A percentile compares a stretch with the other conserved stretches of the same genome.
Evolutionary conservation across 1,284 basidiomycete genomes (phyloP).

Genomic region (Ustilago bromivora): DNA sequence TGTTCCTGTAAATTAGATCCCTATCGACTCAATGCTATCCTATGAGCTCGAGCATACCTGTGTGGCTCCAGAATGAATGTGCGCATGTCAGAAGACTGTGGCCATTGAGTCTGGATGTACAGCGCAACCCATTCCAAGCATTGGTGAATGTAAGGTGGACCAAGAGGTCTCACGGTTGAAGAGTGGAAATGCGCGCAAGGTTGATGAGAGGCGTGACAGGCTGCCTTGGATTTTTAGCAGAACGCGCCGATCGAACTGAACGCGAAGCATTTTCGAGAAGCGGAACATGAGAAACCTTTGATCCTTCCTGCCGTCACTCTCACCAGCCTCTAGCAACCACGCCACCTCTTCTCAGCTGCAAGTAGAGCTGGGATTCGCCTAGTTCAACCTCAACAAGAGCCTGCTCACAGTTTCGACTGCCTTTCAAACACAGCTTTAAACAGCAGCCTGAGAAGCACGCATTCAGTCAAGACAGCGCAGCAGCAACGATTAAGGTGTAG

Average conservation of each 20-base stretch:
- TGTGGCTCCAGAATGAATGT: neutral
- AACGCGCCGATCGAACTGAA: neutral
- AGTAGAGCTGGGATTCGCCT: neutral
- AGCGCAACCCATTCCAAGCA: neutral
- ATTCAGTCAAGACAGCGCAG: neutral
- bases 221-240: neutral
- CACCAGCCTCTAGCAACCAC: neutral
- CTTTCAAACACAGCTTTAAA: neutral
- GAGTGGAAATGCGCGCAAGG: neutral
- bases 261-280: constrained; percentile 3
- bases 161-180: neutral
- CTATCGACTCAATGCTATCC: constrained; percentile 6
- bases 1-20: constrained; percentile 27
- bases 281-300: neutral
- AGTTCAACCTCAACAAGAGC: neutral
- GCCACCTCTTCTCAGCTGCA: neutral
- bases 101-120: neutral
- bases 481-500: neutral
- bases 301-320: neutral
- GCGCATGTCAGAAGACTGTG: neutral
- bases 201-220: constrained; percentile 2
- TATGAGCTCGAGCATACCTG: constrained; percentile 2
- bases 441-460: neutral
- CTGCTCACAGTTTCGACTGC: neutral
- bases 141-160: neutral